phyloP scores from a whole-genome alignment of 805 yeast genomes.

The Kazachstania martiniae region DNA sequence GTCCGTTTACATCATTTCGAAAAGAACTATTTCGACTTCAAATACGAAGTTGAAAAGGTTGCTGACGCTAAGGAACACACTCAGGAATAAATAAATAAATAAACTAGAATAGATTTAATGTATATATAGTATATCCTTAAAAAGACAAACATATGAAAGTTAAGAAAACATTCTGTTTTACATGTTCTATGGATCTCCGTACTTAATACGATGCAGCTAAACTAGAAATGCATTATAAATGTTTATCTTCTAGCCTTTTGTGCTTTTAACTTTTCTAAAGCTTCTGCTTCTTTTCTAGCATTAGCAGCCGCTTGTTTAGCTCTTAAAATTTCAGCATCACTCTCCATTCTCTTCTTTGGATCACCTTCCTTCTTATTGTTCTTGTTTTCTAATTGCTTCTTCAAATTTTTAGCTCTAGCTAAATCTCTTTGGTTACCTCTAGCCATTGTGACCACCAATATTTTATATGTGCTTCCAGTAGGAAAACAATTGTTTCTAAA shows the following conservation, averaged over 20 bases:
- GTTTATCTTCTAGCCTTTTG: constrained; percentile 9
- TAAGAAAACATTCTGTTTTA: neutral
- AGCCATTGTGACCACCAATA: no score
- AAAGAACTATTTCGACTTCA: constrained; percentile 84
- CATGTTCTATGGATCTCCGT: neutral
- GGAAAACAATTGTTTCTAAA: no score
- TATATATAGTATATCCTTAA: no score
- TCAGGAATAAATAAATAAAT: constrained; percentile 10
- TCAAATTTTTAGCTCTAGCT: constrained; percentile 79
- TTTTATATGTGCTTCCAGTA: no score
- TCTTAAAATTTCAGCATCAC: constrained; percentile 84
- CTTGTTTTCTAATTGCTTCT: constrained; percentile 64
- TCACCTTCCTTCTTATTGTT: constrained; percentile 63
- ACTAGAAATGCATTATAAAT: neutral
- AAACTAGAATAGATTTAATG: constrained; percentile 1
- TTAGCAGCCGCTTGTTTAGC: constrained; percentile 62
- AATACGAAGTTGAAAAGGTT: constrained; percentile 82
- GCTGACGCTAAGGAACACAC: constrained; percentile 37
- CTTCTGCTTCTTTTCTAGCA: constrained; percentile 27
- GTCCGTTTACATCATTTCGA: constrained; percentile 91
- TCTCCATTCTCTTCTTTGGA: constrained; percentile 75
- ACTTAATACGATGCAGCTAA: constrained; percentile 2
- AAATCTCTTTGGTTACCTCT: constrained; percentile 95
- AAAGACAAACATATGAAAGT: neutral
- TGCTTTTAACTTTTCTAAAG: constrained; percentile 13